phyloP scores from a whole-genome alignment of 2,329 filamentous ascomycete genomes.

The Ophiocordyceps sinensis region DNA sequence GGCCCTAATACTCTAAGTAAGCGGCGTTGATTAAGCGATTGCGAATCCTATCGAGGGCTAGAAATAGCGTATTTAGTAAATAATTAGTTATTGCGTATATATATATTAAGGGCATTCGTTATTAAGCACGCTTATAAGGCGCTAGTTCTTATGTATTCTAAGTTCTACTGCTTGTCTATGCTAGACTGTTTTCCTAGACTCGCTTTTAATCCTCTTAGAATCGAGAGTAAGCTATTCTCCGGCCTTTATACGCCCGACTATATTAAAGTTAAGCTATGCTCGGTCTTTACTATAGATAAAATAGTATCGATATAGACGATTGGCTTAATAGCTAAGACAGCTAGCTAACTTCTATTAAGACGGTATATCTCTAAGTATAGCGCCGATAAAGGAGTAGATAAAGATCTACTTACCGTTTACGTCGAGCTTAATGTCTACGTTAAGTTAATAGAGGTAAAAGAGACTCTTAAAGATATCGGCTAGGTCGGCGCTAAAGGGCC shows the following conservation, averaged over 20 bases:
- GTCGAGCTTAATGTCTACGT: neutral
- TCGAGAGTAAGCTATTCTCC: neutral
- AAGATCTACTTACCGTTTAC: neutral
- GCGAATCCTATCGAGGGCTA: neutral
- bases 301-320: neutral
- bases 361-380: neutral
- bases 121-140: neutral
- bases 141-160: neutral
- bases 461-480: neutral
- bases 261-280: neutral
- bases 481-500: neutral
- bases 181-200: neutral
- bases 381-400: neutral
- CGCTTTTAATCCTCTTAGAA: neutral
- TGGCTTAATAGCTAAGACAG: neutral
- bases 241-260: neutral
- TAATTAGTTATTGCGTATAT: neutral
- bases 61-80: neutral
- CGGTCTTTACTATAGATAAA: neutral
- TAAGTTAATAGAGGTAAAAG: neutral
- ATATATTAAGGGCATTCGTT: neutral
- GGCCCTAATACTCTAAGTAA: neutral
- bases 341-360: neutral
- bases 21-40: neutral
- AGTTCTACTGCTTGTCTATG: neutral